These are phyloP conservation scores for Leishmania gerbilli DNA, from an alignment of 208 protist genomes.

Conservation along the genomic window DNA sequence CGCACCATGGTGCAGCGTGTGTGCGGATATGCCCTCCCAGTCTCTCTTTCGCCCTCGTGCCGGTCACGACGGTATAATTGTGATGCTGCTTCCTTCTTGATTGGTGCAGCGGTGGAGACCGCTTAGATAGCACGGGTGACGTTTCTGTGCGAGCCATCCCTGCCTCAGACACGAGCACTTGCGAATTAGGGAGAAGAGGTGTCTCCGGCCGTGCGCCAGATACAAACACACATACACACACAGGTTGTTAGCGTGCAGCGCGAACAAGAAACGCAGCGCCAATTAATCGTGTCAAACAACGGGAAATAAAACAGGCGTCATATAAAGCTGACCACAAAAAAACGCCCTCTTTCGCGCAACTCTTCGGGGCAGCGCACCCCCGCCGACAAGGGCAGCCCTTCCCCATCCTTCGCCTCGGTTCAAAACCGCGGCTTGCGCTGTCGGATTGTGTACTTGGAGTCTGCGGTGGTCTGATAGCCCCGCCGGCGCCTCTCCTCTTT, in stretches of 20 bases:
- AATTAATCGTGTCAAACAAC: not conserved
- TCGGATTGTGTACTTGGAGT: slow-evolving; percentile 97
- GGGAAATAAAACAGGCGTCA: not conserved
- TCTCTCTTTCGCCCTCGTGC: not conserved
- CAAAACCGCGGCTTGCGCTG: slow-evolving; percentile 91
- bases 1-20: not conserved
- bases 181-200: not conserved
- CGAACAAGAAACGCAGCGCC: not conserved
- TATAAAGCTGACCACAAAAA: not conserved
- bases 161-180: not conserved
- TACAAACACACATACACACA: not conserved
- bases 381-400: not conserved
- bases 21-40: not conserved
- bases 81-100: not conserved
- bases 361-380: not conserved
- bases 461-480: slow-evolving; percentile 88
- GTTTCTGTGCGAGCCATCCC: not conserved
- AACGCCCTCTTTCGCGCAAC: not conserved
- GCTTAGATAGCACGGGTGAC: slow-evolving; percentile 3
- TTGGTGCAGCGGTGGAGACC: not conserved
- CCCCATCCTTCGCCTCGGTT: not conserved
- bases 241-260: not conserved
- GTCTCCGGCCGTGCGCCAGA: not conserved
- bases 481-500: slow-evolving; percentile 94
- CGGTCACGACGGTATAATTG: not conserved